Evolutionary conservation across 225 moss, liverwort and hornwort species (phyloP), one percentile per base, ranked within the genome.

Genomic region (Physcomitrellopsis africana): DNA sequence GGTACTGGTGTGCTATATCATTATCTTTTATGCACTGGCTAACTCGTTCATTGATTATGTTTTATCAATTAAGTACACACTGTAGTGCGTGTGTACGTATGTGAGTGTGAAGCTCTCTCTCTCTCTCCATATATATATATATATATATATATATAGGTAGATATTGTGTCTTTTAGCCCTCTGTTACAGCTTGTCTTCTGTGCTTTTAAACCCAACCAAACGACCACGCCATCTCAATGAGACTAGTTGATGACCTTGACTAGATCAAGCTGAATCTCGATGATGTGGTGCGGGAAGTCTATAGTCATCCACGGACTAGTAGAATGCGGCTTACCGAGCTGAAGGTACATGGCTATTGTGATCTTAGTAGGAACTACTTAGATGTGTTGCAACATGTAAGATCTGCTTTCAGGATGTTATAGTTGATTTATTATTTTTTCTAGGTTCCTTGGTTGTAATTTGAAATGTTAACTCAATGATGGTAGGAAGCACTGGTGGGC

Each of bases 261-360:
- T 84, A 94, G 87, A 51, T 94, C 16, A 79, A 79, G 75, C 72
- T 91, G 8, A 85, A 75, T 29, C 79, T 93, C 60, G 81, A 82
- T 48, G 92, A 97, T 61, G 85, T 97, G 27, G 92, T 92, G 60
- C 80, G 83, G 58, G 85, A 87, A 80, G 80, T 97, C 1, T 86
- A 90, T 68, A 88, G 86, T 72, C 84, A 91, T 73, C 79, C 88
- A 11, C 84, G 89, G 75, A 89, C 92, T 11, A 94, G 92, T 66
- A 86, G 79, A 76, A 53, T 77, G 71, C 91, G 96, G 27, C 81
- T 84, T 47, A 86, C 79, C 45, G 94, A 97, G 66, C 81, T 89
- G 41, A 82, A 91, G 90, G 94, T 94, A 68, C 3, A 18, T 60
- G 61, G 43, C 51, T 15, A 54, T 6, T 66, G 52, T n/a, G 11